Evolutionary conservation across 768 basidiomycete genomes (phyloP).

Genomic region (Sporobolomyces pararoseus): DNA sequence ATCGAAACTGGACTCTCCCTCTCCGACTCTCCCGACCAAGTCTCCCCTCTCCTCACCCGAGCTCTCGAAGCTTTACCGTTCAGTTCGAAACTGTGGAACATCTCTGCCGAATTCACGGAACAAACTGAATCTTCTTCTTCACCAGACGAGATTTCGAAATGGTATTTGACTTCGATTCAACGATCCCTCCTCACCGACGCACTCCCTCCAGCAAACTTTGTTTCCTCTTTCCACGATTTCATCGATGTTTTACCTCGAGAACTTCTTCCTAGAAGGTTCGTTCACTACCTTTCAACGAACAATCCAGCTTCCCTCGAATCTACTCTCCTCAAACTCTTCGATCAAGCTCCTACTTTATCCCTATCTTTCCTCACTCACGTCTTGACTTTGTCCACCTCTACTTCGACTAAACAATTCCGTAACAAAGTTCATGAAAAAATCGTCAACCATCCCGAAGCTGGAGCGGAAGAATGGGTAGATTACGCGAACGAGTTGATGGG

Average conservation of each 20-base stretch:
- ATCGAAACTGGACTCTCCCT: slow-evolving; percentile 28
- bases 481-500: slow-evolving; percentile 32
- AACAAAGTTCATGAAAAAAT: slow-evolving; percentile 19
- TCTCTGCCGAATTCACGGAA: slow-evolving; percentile 28
- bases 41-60: neutral
- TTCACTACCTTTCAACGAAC: slow-evolving; percentile 19
- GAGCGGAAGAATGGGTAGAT: slow-evolving; percentile 26
- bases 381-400: neutral
- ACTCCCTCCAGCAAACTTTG: slow-evolving; percentile 19
- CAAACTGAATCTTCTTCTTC: neutral
- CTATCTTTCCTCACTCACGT: slow-evolving; percentile 21
- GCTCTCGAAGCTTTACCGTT: slow-evolving; percentile 23
- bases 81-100: slow-evolving; percentile 36
- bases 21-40: neutral
- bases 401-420: slow-evolving; percentile 10
- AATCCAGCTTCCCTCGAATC: neutral
- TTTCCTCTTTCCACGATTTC: slow-evolving; percentile 6
- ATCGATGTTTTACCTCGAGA: slow-evolving; percentile 19
- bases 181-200: slow-evolving; percentile 34
- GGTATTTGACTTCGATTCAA: slow-evolving; percentile 31
- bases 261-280: slow-evolving; percentile 30
- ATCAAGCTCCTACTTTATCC: slow-evolving; percentile 14
- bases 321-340: slow-evolving; percentile 15
- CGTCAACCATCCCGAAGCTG: slow-evolving; percentile 26
- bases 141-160: neutral